A percentile compares a stretch with the other conserved stretches of the same genome.
Evolutionary conservation across 176 grass and related monocot species (phyloP).

Genomic region (Oryza glaberrima): DNA sequence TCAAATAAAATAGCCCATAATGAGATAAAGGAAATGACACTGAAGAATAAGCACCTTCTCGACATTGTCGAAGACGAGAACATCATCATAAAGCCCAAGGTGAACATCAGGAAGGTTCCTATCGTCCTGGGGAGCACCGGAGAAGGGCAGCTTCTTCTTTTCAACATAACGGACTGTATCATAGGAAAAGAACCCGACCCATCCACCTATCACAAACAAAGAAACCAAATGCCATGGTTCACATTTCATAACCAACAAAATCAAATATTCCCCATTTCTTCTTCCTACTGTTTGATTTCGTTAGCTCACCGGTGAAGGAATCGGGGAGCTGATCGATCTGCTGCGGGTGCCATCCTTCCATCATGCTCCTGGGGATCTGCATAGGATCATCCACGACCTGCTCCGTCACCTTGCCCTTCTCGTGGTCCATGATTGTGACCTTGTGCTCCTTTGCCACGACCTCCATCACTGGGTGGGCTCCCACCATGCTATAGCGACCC

Average conservation of each 20-base stretch:
- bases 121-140: conserved; percentile 66
- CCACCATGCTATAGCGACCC: conserved; percentile 78
- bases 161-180: conserved; percentile 84
- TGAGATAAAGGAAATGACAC: neutral
- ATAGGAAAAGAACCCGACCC: conserved; percentile 91
- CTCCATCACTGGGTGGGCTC: conserved; percentile 71
- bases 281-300: neutral
- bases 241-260: conserved; percentile 19
- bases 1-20: neutral
- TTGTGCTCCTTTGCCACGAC: conserved; percentile 66
- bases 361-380: conserved; percentile 66
- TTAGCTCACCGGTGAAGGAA: conserved; percentile 50
- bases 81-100: conserved; percentile 81
- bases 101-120: conserved; percentile 81
- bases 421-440: conserved; percentile 75
- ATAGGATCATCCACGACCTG: conserved; percentile 69
- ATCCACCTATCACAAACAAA: conserved; percentile 62
- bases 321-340: conserved; percentile 64
- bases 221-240: neutral
- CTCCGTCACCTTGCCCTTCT: conserved; percentile 56
- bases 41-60: conserved; percentile 64
- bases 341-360: conserved; percentile 71
- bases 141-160: conserved; percentile 86
- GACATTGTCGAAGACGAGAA: conserved; percentile 86
- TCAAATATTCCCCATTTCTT: neutral